Percentiles rank a stretch among this genome's conserved stretches.
These are phyloP conservation scores for Sphaerosporella brunnea DNA, from an alignment of 495 filamentous ascomycete species.

Conservation along the genomic window DNA sequence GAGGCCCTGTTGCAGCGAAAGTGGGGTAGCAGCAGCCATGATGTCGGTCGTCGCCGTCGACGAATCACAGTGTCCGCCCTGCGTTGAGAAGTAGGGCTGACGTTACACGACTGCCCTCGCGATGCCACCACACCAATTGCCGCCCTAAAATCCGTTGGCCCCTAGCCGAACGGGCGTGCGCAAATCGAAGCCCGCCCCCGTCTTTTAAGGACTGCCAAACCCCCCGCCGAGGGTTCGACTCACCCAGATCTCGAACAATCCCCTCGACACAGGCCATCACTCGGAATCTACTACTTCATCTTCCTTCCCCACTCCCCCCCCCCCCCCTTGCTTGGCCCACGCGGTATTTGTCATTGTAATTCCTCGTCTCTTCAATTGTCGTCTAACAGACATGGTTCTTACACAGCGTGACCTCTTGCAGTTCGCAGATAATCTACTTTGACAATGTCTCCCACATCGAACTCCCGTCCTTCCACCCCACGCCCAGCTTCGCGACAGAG, in stretches of 20 bases:
- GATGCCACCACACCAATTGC: no score
- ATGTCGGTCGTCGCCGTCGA: no score
- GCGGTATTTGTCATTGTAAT: not conserved
- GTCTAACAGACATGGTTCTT: not conserved
- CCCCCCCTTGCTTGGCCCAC: not conserved
- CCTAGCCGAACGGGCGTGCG: not conserved
- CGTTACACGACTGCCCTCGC: not conserved
- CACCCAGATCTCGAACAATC: no score
- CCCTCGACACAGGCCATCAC: no score
- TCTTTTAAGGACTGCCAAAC: no score
- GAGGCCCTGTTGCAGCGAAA: no score
- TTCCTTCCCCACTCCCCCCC: not conserved
- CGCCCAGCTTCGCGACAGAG: not conserved
- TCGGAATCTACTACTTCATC: not conserved
- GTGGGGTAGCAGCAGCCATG: no score
- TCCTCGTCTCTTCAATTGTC: not conserved
- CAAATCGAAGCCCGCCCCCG: not conserved
- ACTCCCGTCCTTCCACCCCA: not conserved
- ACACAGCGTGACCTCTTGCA: not conserved
- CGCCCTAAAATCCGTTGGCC: no score
- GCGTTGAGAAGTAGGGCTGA: slow-evolving; percentile 2
- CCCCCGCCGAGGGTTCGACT: no score
- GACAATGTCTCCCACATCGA: not conserved
- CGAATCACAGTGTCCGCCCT: slow-evolving; percentile 5
- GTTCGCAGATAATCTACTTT: not conserved